These are phyloP conservation scores for Coniochaeta sp. DNA, from an alignment of 2,329 filamentous ascomycete genomes.

Conservation along the genomic window DNA sequence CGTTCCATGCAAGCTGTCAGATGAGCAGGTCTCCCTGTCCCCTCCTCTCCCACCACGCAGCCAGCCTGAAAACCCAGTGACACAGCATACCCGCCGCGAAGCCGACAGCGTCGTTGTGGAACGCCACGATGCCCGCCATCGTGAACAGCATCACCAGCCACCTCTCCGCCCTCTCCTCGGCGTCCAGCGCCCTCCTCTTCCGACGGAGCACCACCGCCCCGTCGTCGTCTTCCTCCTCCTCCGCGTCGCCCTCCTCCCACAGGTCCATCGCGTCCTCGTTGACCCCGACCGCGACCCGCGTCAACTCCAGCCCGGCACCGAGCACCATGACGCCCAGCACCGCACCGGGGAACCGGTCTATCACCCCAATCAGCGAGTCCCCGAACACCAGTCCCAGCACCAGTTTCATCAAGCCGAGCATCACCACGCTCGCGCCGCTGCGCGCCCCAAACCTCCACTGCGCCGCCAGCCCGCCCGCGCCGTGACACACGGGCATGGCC, in stretches of 20 bases:
- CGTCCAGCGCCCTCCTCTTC: constrained; percentile 45
- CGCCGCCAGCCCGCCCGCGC: constrained; percentile 81
- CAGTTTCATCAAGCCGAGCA: constrained; percentile 72
- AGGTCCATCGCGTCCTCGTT: constrained; percentile 62
- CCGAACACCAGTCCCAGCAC: constrained; percentile 69
- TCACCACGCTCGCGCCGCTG: constrained; percentile 74
- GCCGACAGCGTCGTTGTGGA: constrained; percentile 83
- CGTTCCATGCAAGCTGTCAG: neutral
- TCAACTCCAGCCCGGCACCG: constrained; percentile 80
- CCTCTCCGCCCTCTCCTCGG: constrained; percentile 63
- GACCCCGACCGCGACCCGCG: constrained; percentile 75
- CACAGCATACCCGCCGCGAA: constrained; percentile 78
- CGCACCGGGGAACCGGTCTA: constrained; percentile 66
- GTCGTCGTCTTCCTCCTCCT: constrained; percentile 17
- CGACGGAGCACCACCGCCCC: constrained; percentile 22
- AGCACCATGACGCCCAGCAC: constrained; percentile 84
- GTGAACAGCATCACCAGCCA: constrained; percentile 92
- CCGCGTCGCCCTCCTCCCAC: constrained; percentile 46
- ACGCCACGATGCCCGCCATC: constrained; percentile 72
- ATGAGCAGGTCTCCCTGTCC: constrained; percentile 3
- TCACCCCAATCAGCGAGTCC: constrained; percentile 61
- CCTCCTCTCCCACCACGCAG: constrained; percentile 27
- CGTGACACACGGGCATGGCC: constrained; percentile 92
- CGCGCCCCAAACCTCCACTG: constrained; percentile 89
- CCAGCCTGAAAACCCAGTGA: constrained; percentile 57